Conservation (phyloP, 2,329 filamentous ascomycete species). For the Phialophora verrucosa region DNA sequence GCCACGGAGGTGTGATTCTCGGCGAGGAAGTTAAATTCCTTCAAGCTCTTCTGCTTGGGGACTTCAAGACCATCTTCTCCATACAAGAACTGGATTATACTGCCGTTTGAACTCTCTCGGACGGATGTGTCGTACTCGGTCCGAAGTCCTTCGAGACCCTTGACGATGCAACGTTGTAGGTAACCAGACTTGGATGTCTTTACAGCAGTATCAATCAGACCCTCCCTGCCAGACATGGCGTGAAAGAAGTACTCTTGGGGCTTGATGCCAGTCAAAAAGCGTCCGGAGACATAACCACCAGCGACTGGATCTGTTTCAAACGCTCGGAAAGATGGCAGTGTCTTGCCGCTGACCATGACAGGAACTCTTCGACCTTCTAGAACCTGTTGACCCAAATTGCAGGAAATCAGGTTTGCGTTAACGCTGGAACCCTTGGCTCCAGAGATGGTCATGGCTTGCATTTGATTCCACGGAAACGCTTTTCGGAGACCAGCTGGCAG, state of each 20-base stretch:
- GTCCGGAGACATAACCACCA: conserved; percentile 90
- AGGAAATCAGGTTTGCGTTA: conserved; percentile 97
- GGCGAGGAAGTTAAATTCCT: conserved; percentile 86
- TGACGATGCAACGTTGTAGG: conserved; percentile 94
- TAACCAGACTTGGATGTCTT: conserved; percentile 98
- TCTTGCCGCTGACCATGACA: conserved; percentile 97
- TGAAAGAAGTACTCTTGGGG: conserved; percentile 99
- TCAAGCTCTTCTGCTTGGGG: conserved; percentile 89
- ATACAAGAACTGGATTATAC: conserved; percentile 92
- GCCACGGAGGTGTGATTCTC: conserved; percentile 83
- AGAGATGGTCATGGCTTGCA: conserved; percentile 98
- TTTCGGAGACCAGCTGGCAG: conserved; percentile 84
- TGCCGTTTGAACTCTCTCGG: conserved; percentile 83
- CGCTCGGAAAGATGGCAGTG: conserved; percentile 88
- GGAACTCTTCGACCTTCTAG: conserved; percentile 93
- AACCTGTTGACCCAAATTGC: conserved; percentile 95
- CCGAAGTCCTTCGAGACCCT: conserved; percentile 94
- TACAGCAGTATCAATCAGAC: conserved; percentile 97
- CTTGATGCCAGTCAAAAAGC: conserved; percentile 96
- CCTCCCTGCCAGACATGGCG: conserved; percentile 98
- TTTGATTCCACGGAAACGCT: conserved; percentile 94
- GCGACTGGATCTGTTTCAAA: conserved; percentile 89
- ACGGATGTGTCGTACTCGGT: conserved; percentile 95
- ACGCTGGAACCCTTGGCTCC: conserved; percentile 92
- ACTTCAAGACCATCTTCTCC: conserved; percentile 96